Evolutionary conservation across 208 protist genomes (phyloP), one percentile per base, ranked within the genome.

Genomic region (Trypanosoma rangeli): DNA sequence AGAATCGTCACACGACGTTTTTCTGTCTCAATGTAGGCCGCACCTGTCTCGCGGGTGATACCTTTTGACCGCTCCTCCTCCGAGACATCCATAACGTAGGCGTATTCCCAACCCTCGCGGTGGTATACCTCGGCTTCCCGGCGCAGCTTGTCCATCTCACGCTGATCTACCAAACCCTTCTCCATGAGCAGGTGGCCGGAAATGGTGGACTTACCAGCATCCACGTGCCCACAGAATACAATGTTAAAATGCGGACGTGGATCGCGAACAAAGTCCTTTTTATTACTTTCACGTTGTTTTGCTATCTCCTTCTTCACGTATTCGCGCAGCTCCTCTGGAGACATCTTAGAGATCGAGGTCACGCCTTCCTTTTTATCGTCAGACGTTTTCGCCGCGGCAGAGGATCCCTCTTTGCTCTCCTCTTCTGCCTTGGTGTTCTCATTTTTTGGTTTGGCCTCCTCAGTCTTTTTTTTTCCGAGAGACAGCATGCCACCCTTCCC

Each of bases 151-250:
- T 99, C 98, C 69, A 99, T 95, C 56, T 98, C 99, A 56, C 99
- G 96, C 79, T 99, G 81, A 80, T 99, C 99, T 10, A 99, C 94
- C 66, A 93, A 81, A 26, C 97, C 97, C 60, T 97, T 98, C 53
- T 97, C 78, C 79, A 92, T 92, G 42, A 99, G 79, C 16, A 99
- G 85, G 68, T 99, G 97, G 39, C 98, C 99, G 9, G 90, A 97
- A 63, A 99, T 97, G 29, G 98, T 99, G 13, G 97, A 99, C 83
- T 99, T 99, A 59, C 99, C 98, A 31, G 98, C 98, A 85, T 99
- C 98, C 39, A 99, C 98, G 83, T 99, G 98, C 28, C 99, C 99
- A 74, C 99, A 98, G 84, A 99, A 99, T 44, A 99, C 97, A 59
- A 99, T 83, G 84, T 99, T 99, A 72, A 99, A 87, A 85, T 99